Conservation (phyloP, 1,284 basidiomycete species). For the Coniferiporia sulphurascens region DNA sequence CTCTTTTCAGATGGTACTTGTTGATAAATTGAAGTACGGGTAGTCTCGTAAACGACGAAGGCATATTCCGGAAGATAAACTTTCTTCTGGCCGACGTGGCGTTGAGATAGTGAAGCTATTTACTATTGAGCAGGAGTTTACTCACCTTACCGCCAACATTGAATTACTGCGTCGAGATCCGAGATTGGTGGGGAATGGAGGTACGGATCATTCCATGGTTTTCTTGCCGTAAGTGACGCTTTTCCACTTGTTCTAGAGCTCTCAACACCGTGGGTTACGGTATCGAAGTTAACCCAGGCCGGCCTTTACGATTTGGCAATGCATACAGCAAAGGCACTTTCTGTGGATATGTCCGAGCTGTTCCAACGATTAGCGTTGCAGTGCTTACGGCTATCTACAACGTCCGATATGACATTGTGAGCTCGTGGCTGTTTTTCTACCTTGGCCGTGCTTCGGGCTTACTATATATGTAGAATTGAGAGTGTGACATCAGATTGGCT, state of each 20-base stretch:
- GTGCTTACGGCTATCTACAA: constrained; percentile 70
- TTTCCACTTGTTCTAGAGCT: constrained; percentile 50
- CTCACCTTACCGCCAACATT: constrained; percentile 74
- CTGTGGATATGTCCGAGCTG: constrained; percentile 83
- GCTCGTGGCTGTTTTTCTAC: constrained; percentile 23
- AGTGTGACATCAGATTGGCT: constrained; percentile 75
- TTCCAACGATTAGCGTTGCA: constrained; percentile 77
- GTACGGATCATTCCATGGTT: constrained; percentile 26
- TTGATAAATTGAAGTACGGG: constrained; percentile 21
- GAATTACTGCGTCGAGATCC: constrained; percentile 66
- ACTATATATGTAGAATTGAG: constrained; percentile 38
- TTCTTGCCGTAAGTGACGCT: constrained; percentile 28
- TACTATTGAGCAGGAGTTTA: constrained; percentile 85
- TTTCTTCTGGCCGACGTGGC: constrained; percentile 53
- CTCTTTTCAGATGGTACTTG: constrained; percentile 12
- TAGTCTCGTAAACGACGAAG: constrained; percentile 62
- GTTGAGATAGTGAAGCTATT: constrained; percentile 76
- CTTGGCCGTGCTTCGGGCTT: constrained; percentile 13
- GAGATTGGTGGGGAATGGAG: constrained; percentile 43
- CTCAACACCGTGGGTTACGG: constrained; percentile 66
- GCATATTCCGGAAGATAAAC: constrained; percentile 76
- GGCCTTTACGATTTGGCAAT: constrained; percentile 82
- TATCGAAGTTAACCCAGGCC: constrained; percentile 76
- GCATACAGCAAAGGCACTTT: constrained; percentile 68
- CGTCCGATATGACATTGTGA: constrained; percentile 52